phyloP scores from a whole-genome alignment of 2,329 filamentous ascomycete species.

The Claviceps lovelessii region DNA sequence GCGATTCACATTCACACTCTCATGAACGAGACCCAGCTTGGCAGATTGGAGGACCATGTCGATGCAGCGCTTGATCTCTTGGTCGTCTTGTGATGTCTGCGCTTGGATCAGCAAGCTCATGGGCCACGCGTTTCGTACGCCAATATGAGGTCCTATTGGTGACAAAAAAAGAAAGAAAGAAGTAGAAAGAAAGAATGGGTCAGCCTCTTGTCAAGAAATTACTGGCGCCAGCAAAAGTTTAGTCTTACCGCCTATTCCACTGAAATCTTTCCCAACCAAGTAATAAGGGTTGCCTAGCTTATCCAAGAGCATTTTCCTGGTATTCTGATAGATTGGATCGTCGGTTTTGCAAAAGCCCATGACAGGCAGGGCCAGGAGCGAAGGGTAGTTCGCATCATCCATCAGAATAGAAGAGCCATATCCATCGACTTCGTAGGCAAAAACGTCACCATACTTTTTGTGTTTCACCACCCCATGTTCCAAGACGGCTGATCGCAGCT shows the following conservation, averaged over 20 bases:
- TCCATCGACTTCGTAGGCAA: constrained; percentile 78
- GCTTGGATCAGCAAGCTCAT: constrained; percentile 90
- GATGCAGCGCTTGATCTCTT: constrained; percentile 64
- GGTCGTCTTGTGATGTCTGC: constrained; percentile 71
- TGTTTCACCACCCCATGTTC: constrained; percentile 71
- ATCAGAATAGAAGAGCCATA: constrained; percentile 72
- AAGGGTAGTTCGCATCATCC: constrained; percentile 83
- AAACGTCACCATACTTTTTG: constrained; percentile 61
- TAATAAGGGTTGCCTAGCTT: constrained; percentile 79
- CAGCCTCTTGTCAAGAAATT: constrained; percentile 2
- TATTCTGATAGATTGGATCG: constrained; percentile 72
- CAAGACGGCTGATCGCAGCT: constrained; percentile 64
- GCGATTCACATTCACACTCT: constrained; percentile 73
- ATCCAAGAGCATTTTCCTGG: constrained; percentile 60
- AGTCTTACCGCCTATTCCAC: constrained; percentile 67
- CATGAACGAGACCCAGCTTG: constrained; percentile 70
- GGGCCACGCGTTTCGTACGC: constrained; percentile 84
- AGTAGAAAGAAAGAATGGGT: not conserved
- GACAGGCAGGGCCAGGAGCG: constrained; percentile 61
- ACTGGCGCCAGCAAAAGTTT: not conserved
- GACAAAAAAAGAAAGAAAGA: not conserved
- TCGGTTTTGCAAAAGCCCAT: constrained; percentile 56
- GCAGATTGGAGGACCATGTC: constrained; percentile 61
- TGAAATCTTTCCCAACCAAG: constrained; percentile 60
- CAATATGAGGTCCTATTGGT: constrained; percentile 48